Percentiles rank a stretch among this genome's conserved stretches.
phyloP scores from a whole-genome alignment of 2,329 filamentous ascomycete genomes.

The Pleurostoma richardsiae region DNA sequence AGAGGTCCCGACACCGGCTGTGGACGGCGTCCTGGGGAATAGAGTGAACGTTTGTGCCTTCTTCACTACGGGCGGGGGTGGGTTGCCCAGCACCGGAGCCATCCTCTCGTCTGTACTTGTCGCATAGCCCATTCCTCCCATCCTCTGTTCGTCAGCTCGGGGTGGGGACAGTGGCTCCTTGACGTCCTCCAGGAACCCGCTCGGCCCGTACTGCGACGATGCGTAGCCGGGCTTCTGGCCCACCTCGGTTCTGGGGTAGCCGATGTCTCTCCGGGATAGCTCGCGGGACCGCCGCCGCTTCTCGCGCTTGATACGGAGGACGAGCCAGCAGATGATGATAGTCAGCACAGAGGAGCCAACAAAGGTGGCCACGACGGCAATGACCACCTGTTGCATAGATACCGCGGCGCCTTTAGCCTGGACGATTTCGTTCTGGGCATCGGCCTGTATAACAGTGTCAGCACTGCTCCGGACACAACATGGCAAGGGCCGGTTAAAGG shows the following conservation, averaged over 20 bases:
- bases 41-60: constrained; percentile 15
- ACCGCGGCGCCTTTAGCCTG: constrained; percentile 30
- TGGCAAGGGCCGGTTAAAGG: not conserved
- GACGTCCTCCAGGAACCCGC: constrained; percentile 16
- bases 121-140: constrained; percentile 12
- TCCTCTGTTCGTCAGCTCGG: not conserved
- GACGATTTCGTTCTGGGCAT: constrained; percentile 22
- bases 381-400: constrained; percentile 33
- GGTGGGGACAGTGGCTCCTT: constrained; percentile 14
- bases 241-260: constrained; percentile 13
- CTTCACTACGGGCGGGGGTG: constrained; percentile 6
- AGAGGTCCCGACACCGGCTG: not conserved
- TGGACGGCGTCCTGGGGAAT: constrained; percentile 13
- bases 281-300: constrained; percentile 11
- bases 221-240: constrained; percentile 6
- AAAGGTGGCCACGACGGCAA: constrained; percentile 35
- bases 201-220: constrained; percentile 1
- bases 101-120: constrained; percentile 8
- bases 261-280: constrained; percentile 8
- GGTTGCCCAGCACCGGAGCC: constrained; percentile 4
- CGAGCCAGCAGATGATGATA: constrained; percentile 27
- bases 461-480: constrained; percentile 1
- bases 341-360: constrained; percentile 35
- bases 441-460: constrained; percentile 11
- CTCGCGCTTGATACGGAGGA: constrained; percentile 21